phyloP scores from a whole-genome alignment of 495 filamentous ascomycete genomes.

The Penicillium coprophilum region DNA sequence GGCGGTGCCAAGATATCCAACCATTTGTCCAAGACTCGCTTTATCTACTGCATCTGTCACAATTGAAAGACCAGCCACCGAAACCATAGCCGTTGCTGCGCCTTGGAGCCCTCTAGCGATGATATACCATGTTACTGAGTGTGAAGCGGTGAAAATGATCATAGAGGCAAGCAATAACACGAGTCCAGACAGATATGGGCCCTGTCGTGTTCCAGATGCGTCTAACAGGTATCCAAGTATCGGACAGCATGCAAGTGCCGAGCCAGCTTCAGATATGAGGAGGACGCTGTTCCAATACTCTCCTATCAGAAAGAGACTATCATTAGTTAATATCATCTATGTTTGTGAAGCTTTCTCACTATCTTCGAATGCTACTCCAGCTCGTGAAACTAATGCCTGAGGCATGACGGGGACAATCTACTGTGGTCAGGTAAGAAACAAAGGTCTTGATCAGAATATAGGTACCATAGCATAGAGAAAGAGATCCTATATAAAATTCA shows the following conservation, averaged over 20 bases:
- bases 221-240: conserved; percentile 21
- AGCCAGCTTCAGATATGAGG: conserved; percentile 19
- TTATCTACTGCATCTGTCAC: conserved; percentile 69
- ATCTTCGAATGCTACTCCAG: conserved; percentile 21
- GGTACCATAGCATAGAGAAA: conserved; percentile 25
- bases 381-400: conserved; percentile 19
- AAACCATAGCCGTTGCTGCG: conserved; percentile 66
- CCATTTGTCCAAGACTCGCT: conserved; percentile 57
- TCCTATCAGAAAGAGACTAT: conserved; percentile 7
- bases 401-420: conserved; percentile 30
- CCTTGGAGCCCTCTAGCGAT: conserved; percentile 69
- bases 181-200: conserved; percentile 65
- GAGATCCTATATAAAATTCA: conserved; percentile 6
- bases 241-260: conserved; percentile 20
- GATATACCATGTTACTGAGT: conserved; percentile 56
- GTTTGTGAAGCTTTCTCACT: conserved; percentile 8
- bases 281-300: conserved; percentile 27
- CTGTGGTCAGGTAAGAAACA: conserved; percentile 4
- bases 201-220: conserved; percentile 42
- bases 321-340: not conserved
- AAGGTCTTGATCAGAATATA: not conserved
- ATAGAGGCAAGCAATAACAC: conserved; percentile 62
- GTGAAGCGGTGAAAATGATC: conserved; percentile 63
- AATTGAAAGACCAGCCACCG: conserved; percentile 63
- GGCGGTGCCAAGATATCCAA: conserved; percentile 66